A percentile compares a stretch with the other conserved stretches of the same genome.
Evolutionary conservation across 192 early-diverging fungal species (phyloP).

Genomic region (Rhizophlyctis rosea): DNA sequence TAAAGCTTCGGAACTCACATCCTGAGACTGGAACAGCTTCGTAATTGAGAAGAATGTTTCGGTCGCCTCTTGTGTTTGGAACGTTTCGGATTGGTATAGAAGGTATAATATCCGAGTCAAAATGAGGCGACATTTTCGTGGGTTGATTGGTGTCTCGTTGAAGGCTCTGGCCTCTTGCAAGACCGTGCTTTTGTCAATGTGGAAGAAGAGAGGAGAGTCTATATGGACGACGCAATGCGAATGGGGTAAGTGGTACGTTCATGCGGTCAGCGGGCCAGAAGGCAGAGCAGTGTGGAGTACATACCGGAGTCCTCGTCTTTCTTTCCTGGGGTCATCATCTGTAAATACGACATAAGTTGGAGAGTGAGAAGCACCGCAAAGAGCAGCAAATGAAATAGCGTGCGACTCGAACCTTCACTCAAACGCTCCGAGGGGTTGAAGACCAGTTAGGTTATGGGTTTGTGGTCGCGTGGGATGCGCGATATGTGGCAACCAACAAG

Average conservation of each 20-base stretch:
- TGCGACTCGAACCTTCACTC: no score
- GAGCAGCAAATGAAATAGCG: no score
- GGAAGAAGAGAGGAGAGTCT: constrained; percentile 76
- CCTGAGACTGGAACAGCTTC: constrained; percentile 94
- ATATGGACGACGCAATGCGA: no score
- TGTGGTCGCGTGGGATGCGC: no score
- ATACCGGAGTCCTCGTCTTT: constrained; percentile 69
- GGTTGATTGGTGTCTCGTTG: constrained; percentile 94
- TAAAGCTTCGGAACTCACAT: constrained; percentile 54
- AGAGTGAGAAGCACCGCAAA: no score
- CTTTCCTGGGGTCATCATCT: constrained; percentile 57
- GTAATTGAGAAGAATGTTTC: constrained; percentile 97
- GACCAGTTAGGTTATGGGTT: no score
- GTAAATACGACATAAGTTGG: no score
- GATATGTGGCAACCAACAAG: no score
- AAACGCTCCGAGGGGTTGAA: no score
- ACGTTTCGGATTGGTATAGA: constrained; percentile 83
- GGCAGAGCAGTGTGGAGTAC: no score
- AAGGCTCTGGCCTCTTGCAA: constrained; percentile 96
- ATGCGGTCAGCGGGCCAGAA: no score
- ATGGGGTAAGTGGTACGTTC: no score
- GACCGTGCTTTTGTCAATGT: constrained; percentile 89
- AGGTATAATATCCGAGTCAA: constrained; percentile 94
- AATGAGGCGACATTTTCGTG: constrained; percentile 87
- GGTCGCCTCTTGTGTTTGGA: constrained; percentile 93